Percentiles rank a stretch among this genome's conserved stretches.
Conservation (phyloP, 176 grass and related monocot species). For the Cenchrus fungigraminus region DNA sequence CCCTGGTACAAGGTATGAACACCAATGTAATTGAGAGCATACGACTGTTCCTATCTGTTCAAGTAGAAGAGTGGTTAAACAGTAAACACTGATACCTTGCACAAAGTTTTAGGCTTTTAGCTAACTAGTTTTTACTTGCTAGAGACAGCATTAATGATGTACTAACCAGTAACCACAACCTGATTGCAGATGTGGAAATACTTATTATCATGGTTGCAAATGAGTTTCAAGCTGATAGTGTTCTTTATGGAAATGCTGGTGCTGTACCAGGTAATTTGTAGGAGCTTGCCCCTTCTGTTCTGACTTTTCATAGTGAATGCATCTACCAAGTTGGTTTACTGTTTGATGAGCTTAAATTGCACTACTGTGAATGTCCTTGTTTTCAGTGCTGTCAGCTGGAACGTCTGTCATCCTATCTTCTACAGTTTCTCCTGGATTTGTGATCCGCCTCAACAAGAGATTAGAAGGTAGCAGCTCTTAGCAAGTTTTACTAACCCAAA, state of each 20-base stretch:
- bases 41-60: background rate
- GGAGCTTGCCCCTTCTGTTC: constrained; percentile 21
- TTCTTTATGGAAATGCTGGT: constrained; percentile 80
- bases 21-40: background rate
- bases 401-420: constrained; percentile 90
- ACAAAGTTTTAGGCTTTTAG: background rate
- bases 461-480: constrained; percentile 69
- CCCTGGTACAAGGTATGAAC: background rate
- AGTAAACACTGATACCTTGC: background rate
- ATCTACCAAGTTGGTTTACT: constrained; percentile 15
- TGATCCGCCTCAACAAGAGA: constrained; percentile 69
- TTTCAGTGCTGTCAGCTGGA: constrained; percentile 67
- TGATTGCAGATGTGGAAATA: constrained; percentile 81
- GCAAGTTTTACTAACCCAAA: background rate
- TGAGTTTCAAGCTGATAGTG: constrained; percentile 96
- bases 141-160: constrained; percentile 11
- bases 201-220: constrained; percentile 98
- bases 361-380: constrained; percentile 31
- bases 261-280: constrained; percentile 73
- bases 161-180: constrained; percentile 25
- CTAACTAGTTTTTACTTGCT: constrained; percentile 6
- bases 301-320: constrained; percentile 10
- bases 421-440: constrained; percentile 94
- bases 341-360: constrained; percentile 24
- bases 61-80: background rate